phyloP scores from a whole-genome alignment of 2,329 filamentous ascomycete species.

The Thermothelomyces thermophilus region DNA sequence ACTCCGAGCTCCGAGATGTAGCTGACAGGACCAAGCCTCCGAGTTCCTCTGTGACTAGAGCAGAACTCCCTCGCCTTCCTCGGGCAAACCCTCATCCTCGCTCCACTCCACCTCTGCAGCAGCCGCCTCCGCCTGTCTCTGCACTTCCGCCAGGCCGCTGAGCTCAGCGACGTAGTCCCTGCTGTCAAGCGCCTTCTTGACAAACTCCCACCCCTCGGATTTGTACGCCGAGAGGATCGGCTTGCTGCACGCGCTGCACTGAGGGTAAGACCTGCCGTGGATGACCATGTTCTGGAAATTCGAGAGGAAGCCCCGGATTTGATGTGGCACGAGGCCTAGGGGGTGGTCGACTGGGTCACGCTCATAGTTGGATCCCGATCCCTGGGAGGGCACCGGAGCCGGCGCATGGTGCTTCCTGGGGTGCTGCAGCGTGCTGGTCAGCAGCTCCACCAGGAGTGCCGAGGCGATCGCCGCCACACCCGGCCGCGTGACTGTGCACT shows the following conservation, averaged over 20 bases:
- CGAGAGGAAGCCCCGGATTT: constrained; percentile 69
- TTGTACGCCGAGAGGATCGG: constrained; percentile 63
- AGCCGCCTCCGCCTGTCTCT: constrained; percentile 49
- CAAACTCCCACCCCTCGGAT: constrained; percentile 65
- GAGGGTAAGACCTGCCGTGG: constrained; percentile 67
- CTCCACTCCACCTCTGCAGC: constrained; percentile 54
- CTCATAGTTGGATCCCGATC: constrained; percentile 39
- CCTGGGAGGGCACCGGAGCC: constrained; percentile 40
- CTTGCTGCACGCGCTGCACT: constrained; percentile 73
- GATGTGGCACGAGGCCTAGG: constrained; percentile 68
- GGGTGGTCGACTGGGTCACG: constrained; percentile 53
- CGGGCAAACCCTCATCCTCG: constrained; percentile 42
- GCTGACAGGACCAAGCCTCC: background rate
- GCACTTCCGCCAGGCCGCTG: constrained; percentile 67
- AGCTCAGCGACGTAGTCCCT: constrained; percentile 73
- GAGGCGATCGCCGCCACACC: constrained; percentile 91
- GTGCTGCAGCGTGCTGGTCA: constrained; percentile 83
- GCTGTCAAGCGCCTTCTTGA: constrained; percentile 66
- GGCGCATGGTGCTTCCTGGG: constrained; percentile 60
- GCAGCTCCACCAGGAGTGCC: constrained; percentile 79
- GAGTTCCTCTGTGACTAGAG: background rate
- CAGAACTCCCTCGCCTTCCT: constrained; percentile 24
- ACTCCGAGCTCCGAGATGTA: background rate
- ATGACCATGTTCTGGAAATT: constrained; percentile 70
- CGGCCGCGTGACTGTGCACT: constrained; percentile 93